These are phyloP conservation scores for Penicillium paxilli DNA, from an alignment of 495 filamentous ascomycete genomes.

Conservation along the genomic window DNA sequence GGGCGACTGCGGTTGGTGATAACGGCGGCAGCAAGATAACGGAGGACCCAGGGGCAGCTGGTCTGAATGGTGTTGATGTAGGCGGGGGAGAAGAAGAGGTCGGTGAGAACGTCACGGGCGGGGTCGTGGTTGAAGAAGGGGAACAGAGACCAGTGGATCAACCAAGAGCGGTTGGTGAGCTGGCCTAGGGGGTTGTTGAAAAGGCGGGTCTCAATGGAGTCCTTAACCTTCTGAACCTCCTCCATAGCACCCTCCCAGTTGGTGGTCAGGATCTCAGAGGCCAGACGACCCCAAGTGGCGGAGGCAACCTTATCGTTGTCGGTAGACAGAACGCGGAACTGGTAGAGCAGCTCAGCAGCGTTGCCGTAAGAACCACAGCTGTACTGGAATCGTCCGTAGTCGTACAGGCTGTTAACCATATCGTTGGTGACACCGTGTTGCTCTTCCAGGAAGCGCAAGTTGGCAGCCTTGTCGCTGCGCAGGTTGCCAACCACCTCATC, in stretches of 20 bases:
- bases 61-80: constrained; percentile 99
- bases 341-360: constrained; percentile 87
- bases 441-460: constrained; percentile 94
- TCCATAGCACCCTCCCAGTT: constrained; percentile 97
- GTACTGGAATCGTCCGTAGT: constrained; percentile 94
- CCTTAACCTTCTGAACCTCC: constrained; percentile 90
- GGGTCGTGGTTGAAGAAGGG: constrained; percentile 98
- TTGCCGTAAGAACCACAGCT: constrained; percentile 88
- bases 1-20: constrained; percentile 89
- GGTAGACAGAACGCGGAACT: constrained; percentile 94
- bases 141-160: constrained; percentile 98
- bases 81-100: constrained; percentile 91
- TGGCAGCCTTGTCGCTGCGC: constrained; percentile 93
- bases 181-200: constrained; percentile 95
- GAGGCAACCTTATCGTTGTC: constrained; percentile 95
- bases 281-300: constrained; percentile 95
- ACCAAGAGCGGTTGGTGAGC: constrained; percentile 90
- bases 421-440: constrained; percentile 89
- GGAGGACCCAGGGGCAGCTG: constrained; percentile 92
- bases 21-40: constrained; percentile 91
- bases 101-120: constrained; percentile 84
- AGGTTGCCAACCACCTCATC: constrained; percentile 86
- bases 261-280: constrained; percentile 86
- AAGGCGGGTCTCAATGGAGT: constrained; percentile 84
- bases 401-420: constrained; percentile 92